Conservation (phyloP, 306 rosid genomes). For the Casuarina cunninghamiana region DNA sequence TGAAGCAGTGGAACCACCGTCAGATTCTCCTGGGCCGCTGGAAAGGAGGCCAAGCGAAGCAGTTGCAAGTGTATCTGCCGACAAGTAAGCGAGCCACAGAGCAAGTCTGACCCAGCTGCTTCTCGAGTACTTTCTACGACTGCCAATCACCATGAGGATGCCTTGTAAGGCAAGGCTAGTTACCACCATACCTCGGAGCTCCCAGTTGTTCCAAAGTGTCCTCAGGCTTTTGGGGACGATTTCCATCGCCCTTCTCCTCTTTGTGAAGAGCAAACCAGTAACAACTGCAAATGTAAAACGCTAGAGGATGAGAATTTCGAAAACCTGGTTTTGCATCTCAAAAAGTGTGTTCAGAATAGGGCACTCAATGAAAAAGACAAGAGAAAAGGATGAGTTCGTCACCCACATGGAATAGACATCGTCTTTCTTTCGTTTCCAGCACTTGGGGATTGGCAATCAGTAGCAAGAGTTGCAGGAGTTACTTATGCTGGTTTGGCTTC, state of each 20-base stretch:
- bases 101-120: neutral
- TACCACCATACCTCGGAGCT: constrained; percentile 15
- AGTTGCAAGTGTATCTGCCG: constrained; percentile 19
- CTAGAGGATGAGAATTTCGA: neutral
- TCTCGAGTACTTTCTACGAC: neutral
- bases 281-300: neutral
- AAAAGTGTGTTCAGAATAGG: too few species aligned
- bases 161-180: constrained; percentile 14
- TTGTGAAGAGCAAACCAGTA: neutral
- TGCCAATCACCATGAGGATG: constrained; percentile 9
- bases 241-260: neutral
- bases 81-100: constrained; percentile 22
- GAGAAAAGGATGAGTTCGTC: too few species aligned
- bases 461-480: too few species aligned
- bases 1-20: neutral
- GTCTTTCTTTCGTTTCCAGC: too few species aligned
- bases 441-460: too few species aligned
- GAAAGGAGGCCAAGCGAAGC: constrained; percentile 10
- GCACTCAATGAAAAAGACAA: too few species aligned
- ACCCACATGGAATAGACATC: too few species aligned
- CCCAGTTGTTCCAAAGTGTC: constrained; percentile 13
- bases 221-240: neutral
- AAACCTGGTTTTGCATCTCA: neutral
- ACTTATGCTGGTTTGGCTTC: too few species aligned
- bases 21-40: neutral